These are phyloP conservation scores for Chenopodium quinoa DNA, from an alignment of 148 eudicot species.

Conservation along the genomic window DNA sequence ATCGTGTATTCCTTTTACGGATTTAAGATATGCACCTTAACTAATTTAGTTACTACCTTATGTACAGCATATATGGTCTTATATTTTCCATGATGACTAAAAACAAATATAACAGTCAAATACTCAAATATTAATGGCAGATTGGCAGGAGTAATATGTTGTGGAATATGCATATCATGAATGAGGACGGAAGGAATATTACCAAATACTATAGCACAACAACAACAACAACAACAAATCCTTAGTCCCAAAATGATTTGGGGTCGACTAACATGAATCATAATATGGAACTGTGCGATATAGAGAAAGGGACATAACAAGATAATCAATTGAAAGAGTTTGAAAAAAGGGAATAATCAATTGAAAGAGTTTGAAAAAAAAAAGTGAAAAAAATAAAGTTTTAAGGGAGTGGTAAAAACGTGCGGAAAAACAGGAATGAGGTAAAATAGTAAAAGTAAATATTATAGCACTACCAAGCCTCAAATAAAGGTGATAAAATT, in stretches of 20 bases:
- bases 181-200: not conserved
- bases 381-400: no score
- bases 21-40: not conserved
- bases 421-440: no score
- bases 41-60: not conserved
- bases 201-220: not conserved
- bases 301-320: no score
- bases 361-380: no score
- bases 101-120: not conserved
- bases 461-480: not conserved
- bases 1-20: not conserved
- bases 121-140: no score
- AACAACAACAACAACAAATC: no score
- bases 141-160: not conserved
- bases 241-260: no score
- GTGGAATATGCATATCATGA: not conserved
- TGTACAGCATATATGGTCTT: not conserved
- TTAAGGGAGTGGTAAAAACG: no score
- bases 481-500: not conserved
- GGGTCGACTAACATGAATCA: no score
- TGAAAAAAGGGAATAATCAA: no score
- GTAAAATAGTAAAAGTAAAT: not conserved
- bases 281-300: no score
- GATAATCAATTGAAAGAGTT: no score
- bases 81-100: not conserved